Conservation (phyloP, 495 filamentous ascomycete species). For the Penicillium cataractarum region DNA sequence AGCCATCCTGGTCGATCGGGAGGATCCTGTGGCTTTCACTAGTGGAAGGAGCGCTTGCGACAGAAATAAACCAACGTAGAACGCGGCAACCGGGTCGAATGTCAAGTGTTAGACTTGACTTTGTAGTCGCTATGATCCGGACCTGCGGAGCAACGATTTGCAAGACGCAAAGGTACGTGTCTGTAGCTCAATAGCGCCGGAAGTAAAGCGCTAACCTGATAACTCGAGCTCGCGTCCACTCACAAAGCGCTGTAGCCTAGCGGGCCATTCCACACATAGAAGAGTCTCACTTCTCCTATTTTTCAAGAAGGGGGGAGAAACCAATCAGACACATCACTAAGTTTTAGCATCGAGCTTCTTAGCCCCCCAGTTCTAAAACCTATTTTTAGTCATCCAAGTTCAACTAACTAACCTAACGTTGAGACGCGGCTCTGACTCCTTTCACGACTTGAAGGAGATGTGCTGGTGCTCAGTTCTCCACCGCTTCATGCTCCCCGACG, state of each 20-base stretch:
- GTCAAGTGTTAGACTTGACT: no score
- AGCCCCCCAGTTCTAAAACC: background rate
- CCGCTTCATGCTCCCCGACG: background rate
- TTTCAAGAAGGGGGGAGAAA: background rate
- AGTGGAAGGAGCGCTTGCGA: slow-evolving; percentile 11
- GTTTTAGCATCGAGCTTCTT: background rate
- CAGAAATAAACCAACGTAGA: background rate
- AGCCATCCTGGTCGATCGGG: slow-evolving; percentile 21
- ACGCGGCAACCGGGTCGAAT: background rate
- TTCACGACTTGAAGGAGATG: slow-evolving; percentile 1
- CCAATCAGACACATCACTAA: background rate
- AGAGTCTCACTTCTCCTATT: slow-evolving; percentile 3
- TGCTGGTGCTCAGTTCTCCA: background rate
- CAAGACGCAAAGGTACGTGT: background rate
- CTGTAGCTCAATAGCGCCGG: background rate
- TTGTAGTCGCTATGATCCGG: background rate
- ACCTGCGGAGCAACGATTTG: background rate
- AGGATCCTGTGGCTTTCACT: slow-evolving; percentile 11
- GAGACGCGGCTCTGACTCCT: slow-evolving; percentile 5
- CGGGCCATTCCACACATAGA: background rate
- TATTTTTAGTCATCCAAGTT: slow-evolving; percentile 10
- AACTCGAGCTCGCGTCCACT: background rate
- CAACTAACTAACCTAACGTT: no score
- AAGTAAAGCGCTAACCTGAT: slow-evolving; percentile 6
- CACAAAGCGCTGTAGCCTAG: background rate